Conservation (phyloP, 2,329 filamentous ascomycete genomes). For the Penicillium sclerotiorum region DNA sequence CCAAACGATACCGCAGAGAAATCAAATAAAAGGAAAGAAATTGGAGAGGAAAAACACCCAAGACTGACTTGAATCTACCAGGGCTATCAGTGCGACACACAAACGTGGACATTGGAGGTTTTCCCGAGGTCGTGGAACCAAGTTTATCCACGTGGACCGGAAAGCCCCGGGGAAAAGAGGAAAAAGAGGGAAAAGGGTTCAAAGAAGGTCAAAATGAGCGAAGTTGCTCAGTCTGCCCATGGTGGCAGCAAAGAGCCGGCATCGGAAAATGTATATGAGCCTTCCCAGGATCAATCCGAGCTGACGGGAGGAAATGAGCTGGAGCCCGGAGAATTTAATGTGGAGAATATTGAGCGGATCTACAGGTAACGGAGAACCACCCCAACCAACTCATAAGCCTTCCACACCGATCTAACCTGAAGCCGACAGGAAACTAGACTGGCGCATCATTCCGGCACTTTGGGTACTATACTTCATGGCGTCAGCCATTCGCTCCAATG, state of each 20-base stretch:
- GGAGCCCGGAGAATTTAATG: constrained; percentile 32
- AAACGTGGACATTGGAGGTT: too few relatives aligned
- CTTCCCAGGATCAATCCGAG: neutral
- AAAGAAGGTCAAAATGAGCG: neutral
- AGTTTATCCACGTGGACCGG: neutral
- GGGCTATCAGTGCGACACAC: too few relatives aligned
- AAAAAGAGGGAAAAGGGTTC: too few relatives aligned
- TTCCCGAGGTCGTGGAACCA: neutral
- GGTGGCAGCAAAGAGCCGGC: constrained; percentile 12
- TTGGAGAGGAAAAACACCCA: too few relatives aligned
- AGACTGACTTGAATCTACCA: too few relatives aligned
- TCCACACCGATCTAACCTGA: neutral
- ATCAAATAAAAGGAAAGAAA: too few relatives aligned
- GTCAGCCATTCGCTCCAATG: constrained; percentile 88
- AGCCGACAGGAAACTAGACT: constrained; percentile 55
- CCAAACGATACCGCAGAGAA: too few relatives aligned
- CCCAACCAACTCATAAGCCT: neutral
- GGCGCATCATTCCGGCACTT: constrained; percentile 70
- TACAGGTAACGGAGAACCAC: constrained; percentile 32
- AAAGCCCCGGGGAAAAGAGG: too few relatives aligned
- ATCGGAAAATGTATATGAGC: constrained; percentile 17
- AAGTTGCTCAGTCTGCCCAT: constrained; percentile 7
- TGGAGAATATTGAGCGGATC: constrained; percentile 41
- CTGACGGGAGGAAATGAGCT: constrained; percentile 16
- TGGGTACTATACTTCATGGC: constrained; percentile 91